Percentiles rank a stretch among this genome's conserved stretches.
Evolutionary conservation across 805 yeast species (phyloP).

Genomic region (Yarrowia sp.): DNA sequence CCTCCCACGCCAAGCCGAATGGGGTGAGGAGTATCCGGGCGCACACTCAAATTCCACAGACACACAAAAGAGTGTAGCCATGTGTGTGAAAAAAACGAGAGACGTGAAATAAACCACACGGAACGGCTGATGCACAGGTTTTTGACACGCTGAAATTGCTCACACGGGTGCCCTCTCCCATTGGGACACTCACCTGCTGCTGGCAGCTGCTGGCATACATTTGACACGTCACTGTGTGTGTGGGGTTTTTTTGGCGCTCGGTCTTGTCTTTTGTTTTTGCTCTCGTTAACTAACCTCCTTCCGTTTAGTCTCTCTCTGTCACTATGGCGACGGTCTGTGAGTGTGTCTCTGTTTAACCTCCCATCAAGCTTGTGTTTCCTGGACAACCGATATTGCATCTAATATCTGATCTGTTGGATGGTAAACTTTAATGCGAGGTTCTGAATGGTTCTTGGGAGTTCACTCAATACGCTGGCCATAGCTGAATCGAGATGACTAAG

Average conservation of each 20-base stretch:
- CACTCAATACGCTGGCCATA: background rate
- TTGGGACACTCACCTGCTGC: background rate
- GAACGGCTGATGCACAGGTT: no score
- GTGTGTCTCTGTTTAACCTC: background rate
- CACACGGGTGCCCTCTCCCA: background rate
- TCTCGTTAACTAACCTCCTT: conserved; percentile 10
- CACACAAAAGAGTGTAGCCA: no score
- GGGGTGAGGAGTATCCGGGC: background rate
- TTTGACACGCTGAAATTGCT: background rate
- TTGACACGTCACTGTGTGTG: background rate
- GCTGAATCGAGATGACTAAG: background rate
- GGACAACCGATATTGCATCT: conserved; percentile 7
- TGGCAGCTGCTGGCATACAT: background rate
- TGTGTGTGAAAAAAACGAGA: no score
- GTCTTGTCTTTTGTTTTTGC: background rate
- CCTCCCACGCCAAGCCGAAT: background rate
- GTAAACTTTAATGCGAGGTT: background rate
- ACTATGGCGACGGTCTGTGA: background rate
- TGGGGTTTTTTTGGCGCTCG: background rate
- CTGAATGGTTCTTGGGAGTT: background rate
- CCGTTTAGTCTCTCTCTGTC: background rate
- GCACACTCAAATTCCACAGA: no score
- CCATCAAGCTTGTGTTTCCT: background rate
- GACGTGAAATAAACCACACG: no score
- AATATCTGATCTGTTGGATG: background rate